Conservation (phyloP, 2,329 filamentous ascomycete species). For the Dryadomyces sulphureus region DNA sequence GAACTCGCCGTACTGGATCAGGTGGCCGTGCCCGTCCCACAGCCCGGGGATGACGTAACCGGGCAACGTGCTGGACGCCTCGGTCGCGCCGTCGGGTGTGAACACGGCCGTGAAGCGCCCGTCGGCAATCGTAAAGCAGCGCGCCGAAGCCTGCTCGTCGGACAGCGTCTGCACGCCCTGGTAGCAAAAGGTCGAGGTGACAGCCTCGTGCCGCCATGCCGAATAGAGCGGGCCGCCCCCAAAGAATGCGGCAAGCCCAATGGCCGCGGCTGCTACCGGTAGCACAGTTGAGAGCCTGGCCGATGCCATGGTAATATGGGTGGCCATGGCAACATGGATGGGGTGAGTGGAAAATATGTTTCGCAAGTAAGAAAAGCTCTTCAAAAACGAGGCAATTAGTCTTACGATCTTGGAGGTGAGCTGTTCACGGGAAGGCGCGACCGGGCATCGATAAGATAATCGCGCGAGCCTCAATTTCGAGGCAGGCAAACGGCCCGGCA, state of each 20-base stretch:
- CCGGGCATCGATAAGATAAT: too few relatives aligned
- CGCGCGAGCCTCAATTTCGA: too few relatives aligned
- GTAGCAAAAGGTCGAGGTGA: slow-evolving; percentile 24
- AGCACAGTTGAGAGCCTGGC: too few relatives aligned
- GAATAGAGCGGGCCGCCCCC: background rate
- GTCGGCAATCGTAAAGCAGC: slow-evolving; percentile 40
- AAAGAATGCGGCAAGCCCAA: background rate
- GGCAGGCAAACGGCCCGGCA: too few relatives aligned
- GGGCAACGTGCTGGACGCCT: slow-evolving; percentile 3
- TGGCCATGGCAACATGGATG: too few relatives aligned
- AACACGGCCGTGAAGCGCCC: slow-evolving; percentile 37
- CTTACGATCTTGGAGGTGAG: too few relatives aligned
- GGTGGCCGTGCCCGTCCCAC: slow-evolving; percentile 57
- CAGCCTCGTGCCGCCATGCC: background rate
- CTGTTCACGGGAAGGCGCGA: too few relatives aligned
- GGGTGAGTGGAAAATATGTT: too few relatives aligned
- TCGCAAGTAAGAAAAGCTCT: too few relatives aligned
- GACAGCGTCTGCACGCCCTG: slow-evolving; percentile 26
- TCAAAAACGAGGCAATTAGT: too few relatives aligned
- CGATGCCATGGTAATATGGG: too few relatives aligned
- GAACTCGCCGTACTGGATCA: slow-evolving; percentile 51
- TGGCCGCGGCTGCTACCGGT: background rate
- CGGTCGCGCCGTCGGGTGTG: slow-evolving; percentile 14
- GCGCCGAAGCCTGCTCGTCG: slow-evolving; percentile 20
- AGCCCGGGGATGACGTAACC: slow-evolving; percentile 51